Percentiles rank a stretch among this genome's conserved stretches.
Evolutionary conservation across 1,284 basidiomycete genomes (phyloP).

Genomic region (Fomitopsis pinicola): DNA sequence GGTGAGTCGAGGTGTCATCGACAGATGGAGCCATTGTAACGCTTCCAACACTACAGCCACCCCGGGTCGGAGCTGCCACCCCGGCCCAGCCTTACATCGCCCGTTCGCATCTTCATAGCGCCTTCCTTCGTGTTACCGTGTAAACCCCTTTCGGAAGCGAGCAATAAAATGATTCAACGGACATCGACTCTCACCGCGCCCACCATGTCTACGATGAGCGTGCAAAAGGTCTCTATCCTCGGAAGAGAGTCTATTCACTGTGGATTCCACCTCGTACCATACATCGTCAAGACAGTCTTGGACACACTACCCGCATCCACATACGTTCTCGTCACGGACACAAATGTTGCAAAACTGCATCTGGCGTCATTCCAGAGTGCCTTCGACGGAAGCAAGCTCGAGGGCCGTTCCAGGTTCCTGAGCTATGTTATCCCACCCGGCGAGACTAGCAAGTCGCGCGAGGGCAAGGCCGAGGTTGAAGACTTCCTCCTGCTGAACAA

Average conservation of each 20-base stretch:
- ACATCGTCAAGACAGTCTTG: constrained; percentile 82
- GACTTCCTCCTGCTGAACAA: constrained; percentile 88
- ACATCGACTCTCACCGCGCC: not conserved
- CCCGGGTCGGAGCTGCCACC: constrained; percentile 5
- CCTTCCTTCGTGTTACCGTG: not conserved
- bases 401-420: constrained; percentile 64
- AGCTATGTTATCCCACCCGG: constrained; percentile 84
- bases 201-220: constrained; percentile 33
- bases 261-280: constrained; percentile 85
- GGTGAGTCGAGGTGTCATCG: not conserved
- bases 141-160: not conserved
- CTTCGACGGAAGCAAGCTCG: constrained; percentile 46
- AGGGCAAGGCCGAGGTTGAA: constrained; percentile 92
- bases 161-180: not conserved
- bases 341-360: constrained; percentile 81
- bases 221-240: constrained; percentile 79
- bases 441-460: constrained; percentile 88
- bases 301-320: constrained; percentile 76
- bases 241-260: constrained; percentile 87
- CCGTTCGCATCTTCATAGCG: not conserved
- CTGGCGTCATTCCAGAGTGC: constrained; percentile 63
- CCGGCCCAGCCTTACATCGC: not conserved
- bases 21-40: constrained; percentile 1
- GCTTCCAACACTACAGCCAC: not conserved
- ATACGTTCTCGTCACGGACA: constrained; percentile 93